Base-by-base conservation (phyloP, 257 asterid genomes). In the Rauvolfia tetraphylla region DNA sequence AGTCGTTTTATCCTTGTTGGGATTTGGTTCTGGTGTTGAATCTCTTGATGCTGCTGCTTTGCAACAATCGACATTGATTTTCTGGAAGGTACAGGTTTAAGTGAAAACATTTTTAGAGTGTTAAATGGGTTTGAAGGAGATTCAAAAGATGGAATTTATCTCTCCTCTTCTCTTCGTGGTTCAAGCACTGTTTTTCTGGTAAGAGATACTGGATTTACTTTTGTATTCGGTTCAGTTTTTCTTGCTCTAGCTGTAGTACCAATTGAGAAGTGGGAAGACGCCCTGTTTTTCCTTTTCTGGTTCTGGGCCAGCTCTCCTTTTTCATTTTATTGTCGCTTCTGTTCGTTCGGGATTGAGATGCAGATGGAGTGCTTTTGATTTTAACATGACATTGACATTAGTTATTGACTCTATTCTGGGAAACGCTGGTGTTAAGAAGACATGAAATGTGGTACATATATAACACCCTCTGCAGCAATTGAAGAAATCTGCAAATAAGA, bases 1-100 rank as follows among this genome's bases (percentile, higher is more conserved):
- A 49, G 75, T 56, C 38, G 39, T 31, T 57, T 63, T 44, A 65
- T 38, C n/a, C 76, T 33, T 73, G 59, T 68, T 67, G 20, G 13
- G 72, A 39, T 67, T 67, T 67, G n/a, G 18, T 67, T 31, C 12
- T 68, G 51, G 18, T 75, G 57, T n/a, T 27, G 41, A 13, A n/a
- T n/a, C n/a, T n/a, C n/a, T n/a, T n/a, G n/a, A n/a, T 42, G 22
- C 17, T 48, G 48, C n/a, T 31, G 18, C 20, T 18, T 49, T 49
- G 38, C 31, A 31, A 17, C 42, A 10, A 62, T 62, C 38, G n/a
- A 15, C 42, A 62, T 62, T 62, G 68, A 15, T 62, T 62, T 62
- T 33, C 23, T 62, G 68, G 70, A 65, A 65, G 46, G 46, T 6
- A 36, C 31, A 72, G 49, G 36, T 53, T 51, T 72, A 72, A 54